Base-by-base conservation (phyloP, 208 protist species). In the Wallacemonas collosoma region DNA sequence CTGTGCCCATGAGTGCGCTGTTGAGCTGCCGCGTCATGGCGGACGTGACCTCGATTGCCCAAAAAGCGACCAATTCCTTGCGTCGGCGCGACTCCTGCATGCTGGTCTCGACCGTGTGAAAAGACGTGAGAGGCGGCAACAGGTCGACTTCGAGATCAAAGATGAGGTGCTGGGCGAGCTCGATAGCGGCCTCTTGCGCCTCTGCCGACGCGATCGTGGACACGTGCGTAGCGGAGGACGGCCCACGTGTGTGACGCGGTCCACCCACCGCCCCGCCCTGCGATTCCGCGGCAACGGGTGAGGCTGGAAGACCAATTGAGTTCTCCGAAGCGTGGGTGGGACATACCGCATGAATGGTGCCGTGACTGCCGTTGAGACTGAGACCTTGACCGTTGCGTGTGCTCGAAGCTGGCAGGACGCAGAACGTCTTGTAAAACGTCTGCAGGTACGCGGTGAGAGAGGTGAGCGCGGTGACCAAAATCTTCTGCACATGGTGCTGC, bases 401-500 rank as follows among this genome's bases (percentile, higher is more conserved):
- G 26, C 26, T 26, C 26, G 26, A 26, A 35, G 14, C 11, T 17
- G 53, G n/a, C 36, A 65, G n/a, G 12, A 8, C 12, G n/a, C 60
- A 65, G 40, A 65, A 65, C 8, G 60, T 41, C 5, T 5, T n/a
- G 60, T 65, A 65, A 35, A 65, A 65, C 41, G 15, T 26, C n/a
- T 15, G 43, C 11, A 65, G 36, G 60, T 53, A 65, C 38, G 14
- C 14, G 14, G 40, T 36, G 40, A 65, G 12, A 8, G 60, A 4
- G 4, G 60, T 65, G 41, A 65, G n/a, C 11, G 50, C 60, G 39
- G 62, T 71, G 56, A 75, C 67, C 41, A 73, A 26, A 48, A 55
- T 60, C 12, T 61, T 57, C 39, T 74, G 80, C 48, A 76, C 47
- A 35, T 54, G 39, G 53, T 85, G 76, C 68, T 75, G 58, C 64